Percentiles rank a stretch among this genome's conserved stretches.
These are phyloP conservation scores for Arctium lappa DNA, from an alignment of 129 eudicot genomes.

Conservation along the genomic window DNA sequence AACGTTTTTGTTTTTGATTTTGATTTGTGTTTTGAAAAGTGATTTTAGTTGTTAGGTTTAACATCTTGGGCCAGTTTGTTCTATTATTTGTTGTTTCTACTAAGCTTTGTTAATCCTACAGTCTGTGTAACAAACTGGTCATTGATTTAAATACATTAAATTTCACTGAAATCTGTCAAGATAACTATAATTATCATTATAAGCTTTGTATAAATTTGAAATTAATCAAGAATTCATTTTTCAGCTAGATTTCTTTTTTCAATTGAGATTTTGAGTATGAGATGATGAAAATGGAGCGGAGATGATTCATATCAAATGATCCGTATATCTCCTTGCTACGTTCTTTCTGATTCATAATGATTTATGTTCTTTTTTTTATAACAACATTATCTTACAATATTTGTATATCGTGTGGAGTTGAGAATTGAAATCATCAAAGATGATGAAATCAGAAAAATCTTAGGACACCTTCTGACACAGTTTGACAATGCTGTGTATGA, in stretches of 20 bases:
- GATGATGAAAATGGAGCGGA: slow-evolving; percentile 41
- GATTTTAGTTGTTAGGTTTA: neutral
- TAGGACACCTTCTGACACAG: slow-evolving; percentile 87
- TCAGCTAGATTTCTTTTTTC: too few species aligned
- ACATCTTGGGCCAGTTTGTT: neutral
- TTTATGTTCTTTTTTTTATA: neutral
- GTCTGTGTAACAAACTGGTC: too few species aligned
- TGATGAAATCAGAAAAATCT: slow-evolving; percentile 60
- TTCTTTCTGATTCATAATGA: slow-evolving; percentile 34
- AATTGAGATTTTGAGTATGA: neutral
- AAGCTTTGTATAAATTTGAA: too few species aligned
- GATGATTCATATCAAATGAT: slow-evolving; percentile 36
- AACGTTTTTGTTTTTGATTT: neutral
- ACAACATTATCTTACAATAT: neutral
- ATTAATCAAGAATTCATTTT: too few species aligned
- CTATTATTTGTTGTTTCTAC: too few species aligned
- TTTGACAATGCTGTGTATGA: slow-evolving; percentile 64
- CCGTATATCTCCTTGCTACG: slow-evolving; percentile 18
- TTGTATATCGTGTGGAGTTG: neutral
- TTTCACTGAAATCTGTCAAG: too few species aligned
- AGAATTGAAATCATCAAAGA: slow-evolving; percentile 21
- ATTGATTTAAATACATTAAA: too few species aligned
- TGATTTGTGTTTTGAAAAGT: neutral
- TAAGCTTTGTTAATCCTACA: too few species aligned
- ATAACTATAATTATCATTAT: too few species aligned